Percentiles rank a stretch among this genome's conserved stretches.
Evolutionary conservation across 176 grass and related monocot species (phyloP).

Genomic region (Eragrostis nindensis): DNA sequence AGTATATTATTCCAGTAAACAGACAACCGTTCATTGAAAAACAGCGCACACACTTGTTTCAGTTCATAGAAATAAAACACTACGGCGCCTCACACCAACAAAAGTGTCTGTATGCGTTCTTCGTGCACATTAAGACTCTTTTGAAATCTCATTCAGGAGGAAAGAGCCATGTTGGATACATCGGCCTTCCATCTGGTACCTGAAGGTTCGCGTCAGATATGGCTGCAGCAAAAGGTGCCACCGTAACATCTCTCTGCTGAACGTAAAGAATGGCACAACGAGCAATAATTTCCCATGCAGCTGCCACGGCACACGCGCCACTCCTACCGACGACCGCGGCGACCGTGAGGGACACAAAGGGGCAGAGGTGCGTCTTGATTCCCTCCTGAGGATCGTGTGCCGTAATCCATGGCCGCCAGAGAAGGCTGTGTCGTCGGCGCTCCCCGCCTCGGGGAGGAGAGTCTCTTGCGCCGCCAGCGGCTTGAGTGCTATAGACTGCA

Average conservation of each 20-base stretch:
- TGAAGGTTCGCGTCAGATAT: not conserved
- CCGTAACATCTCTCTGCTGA: no score
- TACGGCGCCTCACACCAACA: no score
- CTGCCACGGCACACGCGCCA: not conserved
- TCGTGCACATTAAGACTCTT: no score
- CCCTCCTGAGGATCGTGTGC: not conserved
- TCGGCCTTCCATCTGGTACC: not conserved
- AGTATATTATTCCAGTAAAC: no score
- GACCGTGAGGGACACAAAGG: not conserved
- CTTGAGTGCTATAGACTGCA: no score
- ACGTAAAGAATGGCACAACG: no score
- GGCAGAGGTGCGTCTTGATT: not conserved
- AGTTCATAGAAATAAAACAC: no score
- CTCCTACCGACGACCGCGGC: not conserved
- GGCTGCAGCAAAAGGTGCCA: not conserved
- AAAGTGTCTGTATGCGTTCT: no score
- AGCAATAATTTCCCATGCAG: no score
- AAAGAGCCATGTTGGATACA: constrained; percentile 12
- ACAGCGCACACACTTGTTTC: no score
- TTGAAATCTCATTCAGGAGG: constrained; percentile 1
- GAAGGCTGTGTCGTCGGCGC: not conserved
- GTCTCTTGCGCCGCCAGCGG: not conserved
- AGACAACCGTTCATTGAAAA: no score
- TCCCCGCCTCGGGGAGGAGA: not conserved
- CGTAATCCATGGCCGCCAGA: not conserved